Conservation (phyloP, 2,329 filamentous ascomycete species). For the Stagonosporopsis vannaccii region DNA sequence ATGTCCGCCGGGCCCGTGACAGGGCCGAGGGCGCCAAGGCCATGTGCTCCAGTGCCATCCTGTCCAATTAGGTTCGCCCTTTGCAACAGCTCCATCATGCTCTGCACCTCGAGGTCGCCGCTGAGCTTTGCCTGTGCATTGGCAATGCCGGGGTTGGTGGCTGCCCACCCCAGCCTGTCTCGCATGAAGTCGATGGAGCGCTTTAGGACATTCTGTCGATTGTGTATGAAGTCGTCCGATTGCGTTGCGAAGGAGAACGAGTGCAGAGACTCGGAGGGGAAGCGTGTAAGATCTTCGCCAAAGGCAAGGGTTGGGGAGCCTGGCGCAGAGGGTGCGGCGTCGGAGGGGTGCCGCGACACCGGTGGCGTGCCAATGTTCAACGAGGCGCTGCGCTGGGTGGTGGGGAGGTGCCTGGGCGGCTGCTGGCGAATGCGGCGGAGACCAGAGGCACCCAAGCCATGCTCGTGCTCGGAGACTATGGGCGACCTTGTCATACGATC, state of each 20-base stretch:
- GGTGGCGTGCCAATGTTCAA: conserved; percentile 69
- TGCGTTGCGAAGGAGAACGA: conserved; percentile 98
- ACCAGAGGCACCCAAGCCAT: conserved; percentile 84
- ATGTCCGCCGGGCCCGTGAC: conserved; percentile 80
- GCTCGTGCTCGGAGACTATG: conserved; percentile 84
- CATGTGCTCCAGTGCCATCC: conserved; percentile 64
- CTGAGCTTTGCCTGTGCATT: conserved; percentile 82
- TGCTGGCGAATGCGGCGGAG: conserved; percentile 93
- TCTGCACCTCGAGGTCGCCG: conserved; percentile 86
- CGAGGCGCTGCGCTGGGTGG: conserved; percentile 71
- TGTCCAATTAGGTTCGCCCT: conserved; percentile 79
- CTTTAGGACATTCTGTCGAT: conserved; percentile 89
- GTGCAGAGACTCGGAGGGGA: conserved; percentile 94
- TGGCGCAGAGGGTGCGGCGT: conserved; percentile 67
- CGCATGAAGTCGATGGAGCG: conserved; percentile 96
- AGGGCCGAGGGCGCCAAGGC: conserved; percentile 64
- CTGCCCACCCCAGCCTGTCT: conserved; percentile 84
- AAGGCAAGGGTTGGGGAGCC: conserved; percentile 73
- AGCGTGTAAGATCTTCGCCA: conserved; percentile 87
- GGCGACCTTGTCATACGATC: conserved; percentile 80
- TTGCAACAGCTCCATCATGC: conserved; percentile 87
- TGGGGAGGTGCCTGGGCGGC: conserved; percentile 62
- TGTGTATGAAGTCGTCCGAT: conserved; percentile 90
- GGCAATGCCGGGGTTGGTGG: conserved; percentile 76
- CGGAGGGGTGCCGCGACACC: conserved; percentile 56